Base-by-base conservation (phyloP, 257 asterid genomes). In the Solanum megistacrolobum region DNA sequence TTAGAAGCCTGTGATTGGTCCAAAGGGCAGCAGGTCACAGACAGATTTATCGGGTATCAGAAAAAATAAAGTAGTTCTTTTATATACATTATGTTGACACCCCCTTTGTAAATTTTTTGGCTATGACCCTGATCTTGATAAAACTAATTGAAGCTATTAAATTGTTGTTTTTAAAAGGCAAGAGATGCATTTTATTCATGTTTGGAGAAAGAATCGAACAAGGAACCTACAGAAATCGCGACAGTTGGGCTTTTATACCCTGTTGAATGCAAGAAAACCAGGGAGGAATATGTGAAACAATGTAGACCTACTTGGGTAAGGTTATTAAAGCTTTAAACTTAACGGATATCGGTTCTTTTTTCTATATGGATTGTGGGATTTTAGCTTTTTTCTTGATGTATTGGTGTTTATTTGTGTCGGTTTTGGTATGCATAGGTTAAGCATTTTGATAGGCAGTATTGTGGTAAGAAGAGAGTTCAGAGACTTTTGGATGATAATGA, bases 361-460 rank as follows among this genome's bases (percentile, higher is more conserved):
- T 25, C 27, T 11, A 21, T 5, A 38, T n/a, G 34, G 62, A 12
- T 69, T 31, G 52, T 69, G 34, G 46, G 69, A 12, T 18, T 83
- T 20, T 65, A 74, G n/a, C 32, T 25, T 41, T 43, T 6, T n/a
- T 76, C 20, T 25, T 43, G 58, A 23, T 32, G 55, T 27, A 52
- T 10, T 72, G 66, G 43, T 55, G 74, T 68, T 13, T 88, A n/a
- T 5, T 83, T 13, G 66, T 38, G 3, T 82, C 12, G 13, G 6
- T 83, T 55, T 84, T 65, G 79, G 65, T 82, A 5, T 43, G 20
- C 85, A 87, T 86, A 94, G 99, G 99, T 97, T 91, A 96, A 95
- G 96, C 98, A 96, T 94, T 97, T 97, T 88, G 99, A 97, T 90
- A 89, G 98, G 94, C 98, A 94, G 89, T 93, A 96, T 87, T 97